Conservation (phyloP, 768 basidiomycete species). For the Phylloporus arenicola region DNA sequence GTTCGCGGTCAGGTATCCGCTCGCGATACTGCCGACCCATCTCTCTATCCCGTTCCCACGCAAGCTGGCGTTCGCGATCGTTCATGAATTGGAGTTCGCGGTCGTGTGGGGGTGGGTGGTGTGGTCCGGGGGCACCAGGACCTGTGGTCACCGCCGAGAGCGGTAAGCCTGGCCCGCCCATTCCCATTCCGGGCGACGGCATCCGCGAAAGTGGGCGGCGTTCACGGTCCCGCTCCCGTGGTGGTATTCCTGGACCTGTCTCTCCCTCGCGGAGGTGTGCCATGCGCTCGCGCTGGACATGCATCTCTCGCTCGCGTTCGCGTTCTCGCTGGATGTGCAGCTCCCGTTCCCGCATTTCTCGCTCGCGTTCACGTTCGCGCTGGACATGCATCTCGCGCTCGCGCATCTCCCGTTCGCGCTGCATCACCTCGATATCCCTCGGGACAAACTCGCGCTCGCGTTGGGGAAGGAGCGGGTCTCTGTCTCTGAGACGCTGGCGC, state of each 20-base stretch:
- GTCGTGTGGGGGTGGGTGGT: constrained; percentile 21
- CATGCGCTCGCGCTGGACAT: constrained; percentile 26
- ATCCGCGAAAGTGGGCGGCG: constrained; percentile 25
- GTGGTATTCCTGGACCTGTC: constrained; percentile 20
- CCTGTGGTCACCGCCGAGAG: constrained; percentile 6
- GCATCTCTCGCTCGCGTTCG: constrained; percentile 25
- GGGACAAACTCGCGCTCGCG: constrained; percentile 21
- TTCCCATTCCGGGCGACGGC: constrained; percentile 19
- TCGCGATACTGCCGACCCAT: constrained; percentile 26
- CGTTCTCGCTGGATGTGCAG: constrained; percentile 26
- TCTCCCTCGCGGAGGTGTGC: constrained; percentile 21
- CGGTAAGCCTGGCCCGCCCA: constrained; percentile 6
- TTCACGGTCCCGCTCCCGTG: constrained; percentile 25
- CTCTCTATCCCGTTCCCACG: constrained; percentile 26
- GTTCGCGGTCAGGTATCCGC: constrained; percentile 23
- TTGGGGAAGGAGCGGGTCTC: constrained; percentile 21
- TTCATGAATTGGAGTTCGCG: constrained; percentile 18
- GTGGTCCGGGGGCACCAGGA: constrained; percentile 18
- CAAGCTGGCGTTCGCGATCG: constrained; percentile 24
- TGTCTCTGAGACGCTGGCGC: constrained; percentile 19
- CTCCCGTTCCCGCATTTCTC: constrained; percentile 20
- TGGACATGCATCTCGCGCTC: constrained; percentile 27
- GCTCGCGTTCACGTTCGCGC: constrained; percentile 23
- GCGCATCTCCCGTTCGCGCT: constrained; percentile 24
- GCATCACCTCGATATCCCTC: constrained; percentile 20